These are phyloP conservation scores for Neocatenulostroma microsporum DNA, from an alignment of 2,329 filamentous ascomycete species.

Conservation along the genomic window DNA sequence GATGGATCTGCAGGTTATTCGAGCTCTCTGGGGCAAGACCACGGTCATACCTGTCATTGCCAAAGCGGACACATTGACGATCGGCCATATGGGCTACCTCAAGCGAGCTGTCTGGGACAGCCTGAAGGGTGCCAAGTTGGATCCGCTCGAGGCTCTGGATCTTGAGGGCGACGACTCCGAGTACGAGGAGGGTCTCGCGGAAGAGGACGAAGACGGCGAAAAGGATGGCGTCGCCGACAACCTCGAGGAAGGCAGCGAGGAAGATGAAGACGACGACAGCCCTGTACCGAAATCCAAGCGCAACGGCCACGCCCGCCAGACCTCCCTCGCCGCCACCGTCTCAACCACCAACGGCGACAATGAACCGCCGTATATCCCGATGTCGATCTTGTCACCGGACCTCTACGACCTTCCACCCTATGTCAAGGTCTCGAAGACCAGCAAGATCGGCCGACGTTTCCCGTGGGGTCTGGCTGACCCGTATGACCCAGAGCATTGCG, in stretches of 20 bases:
- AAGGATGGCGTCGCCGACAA: constrained; percentile 24
- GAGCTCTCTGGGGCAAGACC: constrained; percentile 82
- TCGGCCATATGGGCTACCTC: constrained; percentile 82
- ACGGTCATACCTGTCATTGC: constrained; percentile 92
- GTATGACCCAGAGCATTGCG: constrained; percentile 83
- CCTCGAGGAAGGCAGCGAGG: constrained; percentile 19
- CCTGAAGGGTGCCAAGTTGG: constrained; percentile 74
- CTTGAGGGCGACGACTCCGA: constrained; percentile 63
- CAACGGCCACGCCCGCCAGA: constrained; percentile 31
- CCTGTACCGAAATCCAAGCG: constrained; percentile 15
- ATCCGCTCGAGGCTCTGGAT: constrained; percentile 79
- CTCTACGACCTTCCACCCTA: constrained; percentile 63
- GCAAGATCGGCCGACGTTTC: constrained; percentile 74
- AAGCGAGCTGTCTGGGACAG: constrained; percentile 88
- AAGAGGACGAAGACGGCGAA: constrained; percentile 42
- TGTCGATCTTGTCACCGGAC: constrained; percentile 91
- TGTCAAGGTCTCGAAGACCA: constrained; percentile 59
- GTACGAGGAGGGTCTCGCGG: constrained; percentile 43
- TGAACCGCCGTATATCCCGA: constrained; percentile 64
- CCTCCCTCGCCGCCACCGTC: constrained; percentile 33
- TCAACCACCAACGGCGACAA: constrained; percentile 28
- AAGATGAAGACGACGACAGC: constrained; percentile 21
- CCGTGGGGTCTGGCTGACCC: constrained; percentile 97
- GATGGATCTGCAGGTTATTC: constrained; percentile 82
- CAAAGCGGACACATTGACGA: constrained; percentile 95